phyloP scores from a whole-genome alignment of 495 filamentous ascomycete genomes.

The Podospora bellae-mahoneyi region DNA sequence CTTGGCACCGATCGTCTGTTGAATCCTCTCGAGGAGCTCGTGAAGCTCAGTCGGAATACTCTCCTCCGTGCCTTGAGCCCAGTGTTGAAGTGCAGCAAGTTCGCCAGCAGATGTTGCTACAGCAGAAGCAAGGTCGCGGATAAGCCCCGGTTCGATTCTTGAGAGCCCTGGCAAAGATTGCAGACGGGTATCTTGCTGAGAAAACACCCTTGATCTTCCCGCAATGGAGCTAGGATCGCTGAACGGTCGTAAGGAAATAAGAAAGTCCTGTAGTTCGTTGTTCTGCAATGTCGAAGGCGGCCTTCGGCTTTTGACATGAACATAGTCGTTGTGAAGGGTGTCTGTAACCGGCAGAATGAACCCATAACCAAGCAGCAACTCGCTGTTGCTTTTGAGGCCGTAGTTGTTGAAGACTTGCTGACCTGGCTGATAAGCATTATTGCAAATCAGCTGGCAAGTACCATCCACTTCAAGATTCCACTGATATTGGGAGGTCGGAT shows the following conservation, averaged over 20 bases:
- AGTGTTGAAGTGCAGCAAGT: constrained; percentile 12
- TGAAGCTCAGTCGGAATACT: constrained; percentile 6
- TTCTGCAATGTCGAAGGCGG: background rate
- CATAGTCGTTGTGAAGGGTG: constrained; percentile 48
- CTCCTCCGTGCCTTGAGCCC: background rate
- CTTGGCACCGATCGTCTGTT: constrained; percentile 28
- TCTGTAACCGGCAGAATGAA: constrained; percentile 44
- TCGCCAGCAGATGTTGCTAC: constrained; percentile 20
- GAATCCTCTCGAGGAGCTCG: constrained; percentile 24
- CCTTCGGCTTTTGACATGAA: constrained; percentile 43
- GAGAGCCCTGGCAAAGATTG: constrained; percentile 35
- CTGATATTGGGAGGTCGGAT: constrained; percentile 37
- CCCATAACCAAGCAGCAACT: constrained; percentile 53
- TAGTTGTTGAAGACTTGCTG: constrained; percentile 54
- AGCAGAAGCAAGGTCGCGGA: constrained; percentile 33
- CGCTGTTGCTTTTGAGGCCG: constrained; percentile 51
- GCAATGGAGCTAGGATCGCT: constrained; percentile 36
- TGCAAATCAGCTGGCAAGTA: constrained; percentile 32
- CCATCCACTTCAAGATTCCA: constrained; percentile 39
- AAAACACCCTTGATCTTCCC: constrained; percentile 30
- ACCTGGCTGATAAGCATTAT: constrained; percentile 30
- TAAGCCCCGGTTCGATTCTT: constrained; percentile 43
- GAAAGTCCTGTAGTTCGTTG: constrained; percentile 29
- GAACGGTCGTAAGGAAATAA: constrained; percentile 43
- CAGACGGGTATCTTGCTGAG: constrained; percentile 9